Conservation (phyloP, 139 green algal genomes). For the Ostreobium quekettii region DNA sequence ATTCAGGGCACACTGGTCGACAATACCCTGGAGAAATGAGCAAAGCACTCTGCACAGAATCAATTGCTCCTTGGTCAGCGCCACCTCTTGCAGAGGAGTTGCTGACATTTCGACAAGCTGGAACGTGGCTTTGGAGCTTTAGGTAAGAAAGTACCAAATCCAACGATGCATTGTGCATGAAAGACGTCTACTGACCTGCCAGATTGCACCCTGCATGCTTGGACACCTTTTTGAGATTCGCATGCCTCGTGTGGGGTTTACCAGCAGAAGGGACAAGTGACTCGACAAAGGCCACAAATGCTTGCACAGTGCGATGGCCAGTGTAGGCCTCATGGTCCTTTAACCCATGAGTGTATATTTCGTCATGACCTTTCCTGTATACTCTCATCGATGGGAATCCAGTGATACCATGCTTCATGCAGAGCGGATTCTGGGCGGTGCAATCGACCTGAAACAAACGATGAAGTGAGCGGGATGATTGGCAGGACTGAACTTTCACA, state of each 20-base stretch:
- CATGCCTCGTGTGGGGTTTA: constrained; percentile 49
- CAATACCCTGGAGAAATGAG: no score
- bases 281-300: constrained; percentile 75
- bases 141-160: no score
- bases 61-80: no score
- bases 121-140: no score
- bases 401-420: constrained; percentile 76
- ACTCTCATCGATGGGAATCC: constrained; percentile 93
- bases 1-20: no score
- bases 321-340: constrained; percentile 34
- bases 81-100: no score
- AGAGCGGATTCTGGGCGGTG: constrained; percentile 72
- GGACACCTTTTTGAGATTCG: constrained; percentile 24
- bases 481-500: no score
- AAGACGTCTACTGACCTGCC: constrained; percentile 44
- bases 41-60: no score
- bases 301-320: constrained; percentile 81
- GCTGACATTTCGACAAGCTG: no score
- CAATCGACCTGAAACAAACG: constrained; percentile 72
- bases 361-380: constrained; percentile 81
- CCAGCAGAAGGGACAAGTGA: constrained; percentile 62
- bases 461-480: no score
- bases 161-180: no score
- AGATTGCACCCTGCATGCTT: constrained; percentile 63
- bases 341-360: constrained; percentile 39